phyloP scores from a whole-genome alignment of 345 rosid genomes.

The Psidium friedrichsthalianum region DNA sequence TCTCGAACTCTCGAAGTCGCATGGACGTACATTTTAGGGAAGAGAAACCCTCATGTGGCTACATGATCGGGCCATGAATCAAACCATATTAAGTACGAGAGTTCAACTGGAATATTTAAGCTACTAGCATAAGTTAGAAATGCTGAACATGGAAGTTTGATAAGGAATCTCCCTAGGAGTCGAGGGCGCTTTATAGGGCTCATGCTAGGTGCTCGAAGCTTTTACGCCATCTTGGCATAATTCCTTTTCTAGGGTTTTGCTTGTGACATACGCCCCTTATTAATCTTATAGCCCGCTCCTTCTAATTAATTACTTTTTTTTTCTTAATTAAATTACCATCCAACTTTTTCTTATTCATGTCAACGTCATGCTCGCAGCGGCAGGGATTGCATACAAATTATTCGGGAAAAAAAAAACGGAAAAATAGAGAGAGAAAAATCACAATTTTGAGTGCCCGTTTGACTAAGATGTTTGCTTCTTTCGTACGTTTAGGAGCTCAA shows the following conservation, averaged over 20 bases:
- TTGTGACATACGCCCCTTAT: not conserved
- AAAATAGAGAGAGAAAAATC: not conserved
- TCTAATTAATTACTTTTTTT: not conserved
- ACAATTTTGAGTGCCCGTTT: not conserved
- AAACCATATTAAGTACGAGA: not conserved
- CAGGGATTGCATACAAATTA: not conserved
- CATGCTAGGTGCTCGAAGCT: not conserved
- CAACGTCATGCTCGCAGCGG: not conserved
- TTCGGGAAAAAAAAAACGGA: not conserved
- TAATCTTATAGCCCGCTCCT: not conserved
- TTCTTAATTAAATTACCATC: not conserved
- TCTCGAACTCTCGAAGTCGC: not conserved
- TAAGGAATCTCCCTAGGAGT: not conserved
- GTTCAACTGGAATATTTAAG: not conserved
- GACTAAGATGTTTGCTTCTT: constrained; percentile 1
- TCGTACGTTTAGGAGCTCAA: not conserved
- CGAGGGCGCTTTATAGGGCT: not conserved
- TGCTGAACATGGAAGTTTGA: not conserved
- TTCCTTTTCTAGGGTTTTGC: not conserved
- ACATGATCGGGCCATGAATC: not conserved
- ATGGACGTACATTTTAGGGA: not conserved
- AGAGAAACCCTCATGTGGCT: not conserved
- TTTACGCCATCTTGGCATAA: not conserved
- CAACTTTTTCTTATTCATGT: not conserved
- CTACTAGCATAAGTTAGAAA: not conserved